These are phyloP conservation scores for Candida ponderosae DNA, from an alignment of 805 yeast genomes.

Conservation along the genomic window DNA sequence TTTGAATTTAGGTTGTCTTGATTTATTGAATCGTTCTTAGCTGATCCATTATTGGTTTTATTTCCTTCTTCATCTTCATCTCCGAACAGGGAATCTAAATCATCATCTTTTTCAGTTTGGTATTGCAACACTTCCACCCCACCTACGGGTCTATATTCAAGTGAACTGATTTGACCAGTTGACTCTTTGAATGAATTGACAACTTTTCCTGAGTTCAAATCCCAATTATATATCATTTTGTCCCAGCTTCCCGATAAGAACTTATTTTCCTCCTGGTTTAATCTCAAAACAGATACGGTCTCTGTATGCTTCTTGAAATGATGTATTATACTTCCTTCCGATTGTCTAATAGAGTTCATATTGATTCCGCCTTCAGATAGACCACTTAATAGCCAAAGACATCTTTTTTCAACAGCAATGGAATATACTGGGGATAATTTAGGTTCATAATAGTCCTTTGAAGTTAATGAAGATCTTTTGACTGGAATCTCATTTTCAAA, in stretches of 20 bases:
- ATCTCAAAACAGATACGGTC: conserved; percentile 63
- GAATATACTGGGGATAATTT: conserved; percentile 80
- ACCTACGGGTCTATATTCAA: conserved; percentile 60
- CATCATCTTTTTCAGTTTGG: conserved; percentile 28
- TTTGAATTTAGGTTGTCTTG: conserved; percentile 11
- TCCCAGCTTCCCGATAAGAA: conserved; percentile 92
- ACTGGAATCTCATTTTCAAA: conserved; percentile 97
- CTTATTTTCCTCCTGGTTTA: conserved; percentile 53
- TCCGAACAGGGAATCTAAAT: conserved; percentile 52
- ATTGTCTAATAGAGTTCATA: conserved; percentile 72
- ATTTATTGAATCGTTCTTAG: conserved; percentile 3
- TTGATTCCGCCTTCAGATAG: conserved; percentile 79
- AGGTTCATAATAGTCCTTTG: conserved; percentile 38
- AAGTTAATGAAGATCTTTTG: conserved; percentile 28
- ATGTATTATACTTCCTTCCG: conserved; percentile 76
- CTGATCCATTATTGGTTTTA: conserved; percentile 7
- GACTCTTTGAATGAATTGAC: conserved; percentile 43
- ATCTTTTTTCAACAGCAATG: conserved; percentile 74
- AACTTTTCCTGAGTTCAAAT: conserved; percentile 62
- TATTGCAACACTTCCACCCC: conserved; percentile 16
- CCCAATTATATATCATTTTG: conserved; percentile 74
- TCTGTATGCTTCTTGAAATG: conserved; percentile 66
- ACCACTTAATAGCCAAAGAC: conserved; percentile 81
- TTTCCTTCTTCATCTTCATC: conserved; percentile 40
- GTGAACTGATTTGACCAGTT: conserved; percentile 71